Base-by-base conservation (phyloP, 2,329 filamentous ascomycete genomes). In the Penicillium sp. region DNA sequence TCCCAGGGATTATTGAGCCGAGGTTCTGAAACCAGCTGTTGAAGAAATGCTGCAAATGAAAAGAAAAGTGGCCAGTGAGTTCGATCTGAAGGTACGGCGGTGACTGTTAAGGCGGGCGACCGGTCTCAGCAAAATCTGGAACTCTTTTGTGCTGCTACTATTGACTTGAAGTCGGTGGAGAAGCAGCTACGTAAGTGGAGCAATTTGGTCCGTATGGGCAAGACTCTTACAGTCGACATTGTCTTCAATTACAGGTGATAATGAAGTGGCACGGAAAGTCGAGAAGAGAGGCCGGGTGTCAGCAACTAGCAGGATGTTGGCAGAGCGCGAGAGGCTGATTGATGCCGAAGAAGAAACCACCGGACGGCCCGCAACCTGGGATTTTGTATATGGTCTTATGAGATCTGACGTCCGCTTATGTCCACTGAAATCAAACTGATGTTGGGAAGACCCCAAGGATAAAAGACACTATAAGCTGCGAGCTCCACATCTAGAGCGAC, bases 1-100 rank as follows among this genome's bases (percentile, higher is more conserved):
- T 32, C 59, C 60, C 47, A 56, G 51, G 45, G 43, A 51, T n/a
- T 67, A 60, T 26, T 66, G 53, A 54, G 27, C 54, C 8, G 15
- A 51, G 46, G 23, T 7, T 36, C 20, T 62, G 26, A 55, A 58
- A 51, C 30, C 26, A 21, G 34, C 43, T 7, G 33, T 59, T 51
- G 47, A 59, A 29, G 30, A 54, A 3, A 54, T 58, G 49, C 26
- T 55, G 26, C 44, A 51, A 46, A 51, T 26, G 26, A 58, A 56
- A 52, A 52, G 26, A 56, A 56, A 36, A 33, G 23, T 42, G 6
- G 48, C 33, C 40, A 54, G 44, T 40, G 52, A 34, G 53, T 54
- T 54, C 45, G 49, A 46, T 51, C 47, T 37, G 54, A 61, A 45
- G 52, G 52, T 49, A 55, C 52, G 18, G 48, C 48, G 15, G 29